Percentiles rank a stretch among this genome's conserved stretches.
These are phyloP conservation scores for Sphaerulina vaccinii DNA, from an alignment of 2,329 filamentous ascomycete genomes.

Conservation along the genomic window DNA sequence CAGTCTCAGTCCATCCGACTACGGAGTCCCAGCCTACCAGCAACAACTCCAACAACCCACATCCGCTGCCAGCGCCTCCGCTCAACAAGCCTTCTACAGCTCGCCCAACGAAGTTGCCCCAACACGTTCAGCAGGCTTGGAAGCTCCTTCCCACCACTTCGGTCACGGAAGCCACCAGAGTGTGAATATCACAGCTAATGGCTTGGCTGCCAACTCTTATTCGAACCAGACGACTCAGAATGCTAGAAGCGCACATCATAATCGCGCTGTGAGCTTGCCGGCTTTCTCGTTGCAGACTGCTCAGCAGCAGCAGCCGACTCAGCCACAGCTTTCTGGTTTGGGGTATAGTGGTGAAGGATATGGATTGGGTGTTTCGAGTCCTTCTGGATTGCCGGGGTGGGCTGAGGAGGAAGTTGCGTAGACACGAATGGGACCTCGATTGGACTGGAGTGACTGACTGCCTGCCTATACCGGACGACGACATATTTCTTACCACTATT, in stretches of 20 bases:
- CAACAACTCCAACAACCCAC: slow-evolving; percentile 45
- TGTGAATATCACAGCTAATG: slow-evolving; percentile 48
- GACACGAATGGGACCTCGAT: not conserved
- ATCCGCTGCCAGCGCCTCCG: slow-evolving; percentile 51
- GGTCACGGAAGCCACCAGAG: slow-evolving; percentile 55
- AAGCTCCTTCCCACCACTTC: slow-evolving; percentile 41
- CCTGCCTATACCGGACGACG: too few species aligned
- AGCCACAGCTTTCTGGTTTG: slow-evolving; percentile 54
- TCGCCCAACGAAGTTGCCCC: slow-evolving; percentile 59
- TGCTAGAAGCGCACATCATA: slow-evolving; percentile 52
- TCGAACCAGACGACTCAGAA: slow-evolving; percentile 53
- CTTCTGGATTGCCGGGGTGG: slow-evolving; percentile 61
- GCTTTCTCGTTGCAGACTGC: slow-evolving; percentile 59
- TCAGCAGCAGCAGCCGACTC: slow-evolving; percentile 34
- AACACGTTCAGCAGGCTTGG: slow-evolving; percentile 33
- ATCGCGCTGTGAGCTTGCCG: slow-evolving; percentile 85
- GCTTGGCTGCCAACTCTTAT: slow-evolving; percentile 18
- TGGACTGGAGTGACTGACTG: too few species aligned
- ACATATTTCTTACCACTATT: too few species aligned
- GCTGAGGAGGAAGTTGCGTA: slow-evolving; percentile 59
- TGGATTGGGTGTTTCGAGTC: slow-evolving; percentile 60
- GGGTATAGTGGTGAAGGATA: slow-evolving; percentile 55
- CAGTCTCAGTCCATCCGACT: slow-evolving; percentile 50
- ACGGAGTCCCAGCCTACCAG: slow-evolving; percentile 49
- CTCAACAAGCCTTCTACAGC: slow-evolving; percentile 80